Conservation (phyloP, 1,284 basidiomycete genomes). For the Microbotryomycetes sp. region DNA sequence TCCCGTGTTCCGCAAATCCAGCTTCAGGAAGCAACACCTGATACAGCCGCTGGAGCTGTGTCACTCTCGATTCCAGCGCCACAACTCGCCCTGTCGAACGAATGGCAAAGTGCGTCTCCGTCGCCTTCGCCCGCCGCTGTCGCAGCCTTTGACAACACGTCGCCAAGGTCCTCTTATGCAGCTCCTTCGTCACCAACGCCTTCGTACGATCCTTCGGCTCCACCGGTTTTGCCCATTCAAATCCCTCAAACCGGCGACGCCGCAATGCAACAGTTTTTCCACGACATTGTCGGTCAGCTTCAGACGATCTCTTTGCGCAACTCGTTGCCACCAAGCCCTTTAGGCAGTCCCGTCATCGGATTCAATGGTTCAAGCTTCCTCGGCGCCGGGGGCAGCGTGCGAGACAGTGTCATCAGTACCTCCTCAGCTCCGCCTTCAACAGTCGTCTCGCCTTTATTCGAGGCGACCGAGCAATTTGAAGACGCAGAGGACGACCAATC, state of each 20-base stretch:
- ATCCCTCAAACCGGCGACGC: constrained; percentile 58
- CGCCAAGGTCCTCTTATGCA: constrained; percentile 38
- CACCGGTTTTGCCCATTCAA: constrained; percentile 35
- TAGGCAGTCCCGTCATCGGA: constrained; percentile 37
- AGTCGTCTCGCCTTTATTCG: constrained; percentile 7
- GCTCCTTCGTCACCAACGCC: background rate
- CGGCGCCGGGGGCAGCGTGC: background rate
- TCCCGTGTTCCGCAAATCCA: constrained; percentile 43
- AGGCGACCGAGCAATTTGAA: constrained; percentile 47
- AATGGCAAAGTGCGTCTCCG: constrained; percentile 27
- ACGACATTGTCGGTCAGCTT: constrained; percentile 72
- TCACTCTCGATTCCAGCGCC: background rate
- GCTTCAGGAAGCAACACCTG: constrained; percentile 46
- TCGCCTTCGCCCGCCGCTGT: constrained; percentile 33
- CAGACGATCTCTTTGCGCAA: constrained; percentile 55
- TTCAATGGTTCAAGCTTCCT: constrained; percentile 17
- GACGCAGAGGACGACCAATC: constrained; percentile 52
- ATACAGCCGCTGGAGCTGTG: constrained; percentile 19
- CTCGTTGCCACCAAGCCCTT: constrained; percentile 19
- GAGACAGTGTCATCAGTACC: background rate
- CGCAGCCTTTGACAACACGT: constrained; percentile 36
- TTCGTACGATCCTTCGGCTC: background rate
- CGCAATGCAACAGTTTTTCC: constrained; percentile 68
- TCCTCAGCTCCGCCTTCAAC: constrained; percentile 14
- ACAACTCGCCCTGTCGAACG: constrained; percentile 15